Evolutionary conservation across 805 yeast genomes (phyloP).

Genomic region (Wickerhamomyces rabaulensis): DNA sequence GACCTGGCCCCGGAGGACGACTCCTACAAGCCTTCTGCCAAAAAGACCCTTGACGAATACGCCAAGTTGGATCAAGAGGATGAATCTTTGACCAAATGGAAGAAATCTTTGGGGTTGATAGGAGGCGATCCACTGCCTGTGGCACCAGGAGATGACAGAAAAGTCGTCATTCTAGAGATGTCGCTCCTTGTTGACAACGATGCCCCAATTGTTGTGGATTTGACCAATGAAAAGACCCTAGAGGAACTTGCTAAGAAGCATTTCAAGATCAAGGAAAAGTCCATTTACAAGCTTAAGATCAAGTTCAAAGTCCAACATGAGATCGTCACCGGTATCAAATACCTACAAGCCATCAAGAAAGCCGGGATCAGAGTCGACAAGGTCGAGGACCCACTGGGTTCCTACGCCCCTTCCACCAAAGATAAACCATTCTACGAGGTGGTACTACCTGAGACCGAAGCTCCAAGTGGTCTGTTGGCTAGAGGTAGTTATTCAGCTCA

Average conservation of each 20-base stretch:
- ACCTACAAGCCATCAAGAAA: slow-evolving; percentile 78
- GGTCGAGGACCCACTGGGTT: slow-evolving; percentile 82
- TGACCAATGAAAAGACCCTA: slow-evolving; percentile 57
- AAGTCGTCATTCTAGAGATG: slow-evolving; percentile 77
- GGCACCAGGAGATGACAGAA: slow-evolving; percentile 60
- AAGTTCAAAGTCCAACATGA: slow-evolving; percentile 85
- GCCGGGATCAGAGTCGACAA: slow-evolving; percentile 86
- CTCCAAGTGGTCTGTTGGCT: slow-evolving; percentile 85
- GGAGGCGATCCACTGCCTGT: slow-evolving; percentile 58
- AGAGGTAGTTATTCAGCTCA: slow-evolving; percentile 81
- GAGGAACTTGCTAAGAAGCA: slow-evolving; percentile 56
- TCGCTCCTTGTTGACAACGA: slow-evolving; percentile 64
- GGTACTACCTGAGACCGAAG: slow-evolving; percentile 65
- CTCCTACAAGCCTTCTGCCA: slow-evolving; percentile 46
- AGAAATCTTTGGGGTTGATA: slow-evolving; percentile 74
- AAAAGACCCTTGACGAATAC: slow-evolving; percentile 82
- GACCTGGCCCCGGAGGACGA: slow-evolving; percentile 59
- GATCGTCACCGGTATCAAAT: slow-evolving; percentile 85
- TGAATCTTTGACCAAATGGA: slow-evolving; percentile 88
- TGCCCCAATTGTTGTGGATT: slow-evolving; percentile 61
- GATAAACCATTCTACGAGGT: slow-evolving; percentile 74
- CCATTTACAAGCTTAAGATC: slow-evolving; percentile 65
- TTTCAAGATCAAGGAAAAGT: slow-evolving; percentile 73
- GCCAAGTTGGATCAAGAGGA: slow-evolving; percentile 82
- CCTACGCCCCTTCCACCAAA: slow-evolving; percentile 82